Base-by-base conservation (phyloP, 176 grass and related monocot genomes). In the Lolium perenne region DNA sequence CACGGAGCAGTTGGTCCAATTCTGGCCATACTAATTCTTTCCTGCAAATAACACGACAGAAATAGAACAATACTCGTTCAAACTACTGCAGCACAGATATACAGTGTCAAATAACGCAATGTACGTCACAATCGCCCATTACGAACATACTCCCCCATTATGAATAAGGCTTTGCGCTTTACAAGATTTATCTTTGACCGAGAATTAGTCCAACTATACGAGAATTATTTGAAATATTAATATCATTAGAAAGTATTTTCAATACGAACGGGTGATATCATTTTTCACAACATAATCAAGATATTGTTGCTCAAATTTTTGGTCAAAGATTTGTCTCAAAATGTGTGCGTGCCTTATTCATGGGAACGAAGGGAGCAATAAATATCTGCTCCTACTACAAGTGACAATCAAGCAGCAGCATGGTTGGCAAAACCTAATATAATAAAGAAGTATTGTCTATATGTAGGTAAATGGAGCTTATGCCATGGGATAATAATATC, bases 11-110 rank as follows among this genome's bases (percentile, higher is more conserved):
- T 59, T 94, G 86, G 83, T 99, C 97, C 59, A 97, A 82, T 65
- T 99, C 97, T 76, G 92, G 94, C 97, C 97, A 96, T 46, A 94
- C 73, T 75, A 90, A 82, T 69, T 99, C 97, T 89, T 91, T 99
- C 94, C 97, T 99, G 80, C 49, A 95, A 32, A 81, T 46, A 29
- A 78, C 21, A 85, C 76, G 47, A 84, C 41, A 79, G 8, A 38
- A 78, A 73, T 16, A 10, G 5, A 80, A 40, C 0, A 81, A 49
- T 59, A 60, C 4, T 70, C n/a, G 59, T 25, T 85, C 14, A 53
- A 40, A 6, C 21, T 71, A 58, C 23, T 51, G 29, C 16, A 90
- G 57, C 62, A 38, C 29, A 67, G 49, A 62, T 79, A 72, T n/a
- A 74, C 1, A 56, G 8, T 15, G 18, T 21, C 15, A 70, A 86